Base-by-base conservation (phyloP, 306 rosid genomes). In the Prunus mume region DNA sequence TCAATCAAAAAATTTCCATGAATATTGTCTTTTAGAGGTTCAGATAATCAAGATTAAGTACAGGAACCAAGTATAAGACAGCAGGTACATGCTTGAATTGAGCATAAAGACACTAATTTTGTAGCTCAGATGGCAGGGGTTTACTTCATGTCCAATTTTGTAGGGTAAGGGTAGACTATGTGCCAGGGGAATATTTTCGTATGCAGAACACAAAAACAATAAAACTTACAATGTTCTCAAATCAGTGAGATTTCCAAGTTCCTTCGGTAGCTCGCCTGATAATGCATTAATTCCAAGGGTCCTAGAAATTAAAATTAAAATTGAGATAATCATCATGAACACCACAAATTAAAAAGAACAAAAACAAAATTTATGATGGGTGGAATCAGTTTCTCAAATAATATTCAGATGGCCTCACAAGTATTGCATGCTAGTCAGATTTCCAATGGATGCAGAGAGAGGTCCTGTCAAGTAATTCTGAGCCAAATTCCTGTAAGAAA, bases 201-300 rank as follows among this genome's bases (percentile, higher is more conserved):
- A n/a, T 17, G 15, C 32, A 43, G 18, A 15, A 12, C 68, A 12
- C 20, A 41, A 43, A 43, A 43, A 68, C 65, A 24, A 54, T 56
- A 6, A 74, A 73, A 80, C 97, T 52, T 86, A 93, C 97, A 93
- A 45, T 62, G 15, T 0, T 46, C 0, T 7, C 69, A 93, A 64
- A 20, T 83, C 73, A 5, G 89, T 83, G 41, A 91, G 97, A 46
- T 81, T 55, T 71, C 93, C 90, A 41, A 93, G 76, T 77, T 88
- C 96, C 82, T 85, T 90, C 1, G 98, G 98, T 75, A 91, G 83
- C 84, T 79, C 84, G 58, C 98, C 92, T 25, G 97, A 91, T 18
- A 91, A 78, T 49, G 87, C 75, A 82, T 93, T 93, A 68, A 80
- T 79, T 79, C 90, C 91, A 20, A 93, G 0, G 62, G n/a, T 25